A percentile compares a stretch with the other conserved stretches of the same genome.
phyloP scores from a whole-genome alignment of 176 grass and related monocot species.

The Zizania latifolia region DNA sequence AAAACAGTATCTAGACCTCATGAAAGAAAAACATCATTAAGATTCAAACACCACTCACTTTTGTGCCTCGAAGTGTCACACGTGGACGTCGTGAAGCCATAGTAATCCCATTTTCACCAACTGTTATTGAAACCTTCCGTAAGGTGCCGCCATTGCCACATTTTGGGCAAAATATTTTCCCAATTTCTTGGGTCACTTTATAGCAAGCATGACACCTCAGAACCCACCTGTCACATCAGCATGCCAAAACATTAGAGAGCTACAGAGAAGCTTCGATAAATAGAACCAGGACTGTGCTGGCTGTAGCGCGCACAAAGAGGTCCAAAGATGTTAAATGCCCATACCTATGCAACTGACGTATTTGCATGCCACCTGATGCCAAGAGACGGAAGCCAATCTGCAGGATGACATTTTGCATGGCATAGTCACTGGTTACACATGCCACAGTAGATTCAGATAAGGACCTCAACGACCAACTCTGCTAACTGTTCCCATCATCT shows the following conservation, averaged over 20 bases:
- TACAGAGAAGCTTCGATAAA: neutral
- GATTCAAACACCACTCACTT: constrained; percentile 40
- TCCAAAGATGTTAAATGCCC: neutral
- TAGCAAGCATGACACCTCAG: constrained; percentile 96
- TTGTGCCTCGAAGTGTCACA: constrained; percentile 87
- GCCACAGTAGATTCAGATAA: constrained; percentile 94
- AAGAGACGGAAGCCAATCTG: constrained; percentile 89
- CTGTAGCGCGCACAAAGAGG: neutral
- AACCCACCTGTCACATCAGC: constrained; percentile 70
- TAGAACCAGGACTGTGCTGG: neutral
- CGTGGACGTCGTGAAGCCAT: constrained; percentile 83
- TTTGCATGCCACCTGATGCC: constrained; percentile 94
- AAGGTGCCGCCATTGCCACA: constrained; percentile 97
- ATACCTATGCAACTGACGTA: constrained; percentile 82
- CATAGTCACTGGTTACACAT: constrained; percentile 85
- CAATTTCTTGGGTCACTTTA: constrained; percentile 95
- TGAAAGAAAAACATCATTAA: neutral
- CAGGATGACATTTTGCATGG: constrained; percentile 98
- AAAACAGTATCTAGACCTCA: neutral
- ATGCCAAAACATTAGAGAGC: neutral
- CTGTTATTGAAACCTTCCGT: constrained; percentile 85
- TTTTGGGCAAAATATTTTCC: constrained; percentile 95
- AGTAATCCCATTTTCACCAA: constrained; percentile 85
- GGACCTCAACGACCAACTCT: constrained; percentile 79
- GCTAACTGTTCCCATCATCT: constrained; percentile 66